Base-by-base conservation (phyloP, 2,329 filamentous ascomycete genomes). In the Ophiosphaerella narmari region DNA sequence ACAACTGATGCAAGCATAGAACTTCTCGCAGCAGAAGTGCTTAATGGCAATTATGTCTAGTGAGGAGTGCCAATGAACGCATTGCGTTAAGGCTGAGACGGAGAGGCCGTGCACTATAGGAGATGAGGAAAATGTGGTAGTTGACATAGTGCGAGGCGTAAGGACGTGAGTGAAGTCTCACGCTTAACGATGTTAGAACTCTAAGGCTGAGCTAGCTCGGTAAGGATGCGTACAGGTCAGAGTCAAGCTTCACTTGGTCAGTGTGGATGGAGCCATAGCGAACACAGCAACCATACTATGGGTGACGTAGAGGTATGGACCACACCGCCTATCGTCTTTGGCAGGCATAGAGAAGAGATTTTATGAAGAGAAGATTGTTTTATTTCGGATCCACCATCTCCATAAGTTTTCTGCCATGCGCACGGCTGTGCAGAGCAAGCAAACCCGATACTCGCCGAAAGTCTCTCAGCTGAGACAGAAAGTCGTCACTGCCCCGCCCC, bases 21-120 rank as follows among this genome's bases (percentile, higher is more conserved):
- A 73, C 43, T 67, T 71, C 13, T 57, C 44, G 58, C 70, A 73
- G 58, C 70, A 73, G 39, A 56, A 57, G 43, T 72, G 68, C 35
- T 71, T 67, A 50, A 73, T 71, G 46, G 70, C 68, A 48, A 73
- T 69, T 50, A 72, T 70, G 59, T 72, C 70, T 42, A 71, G 63
- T 2, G 66, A 55, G 2, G 66, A 65, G 38, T 63, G 56, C 53
- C 60, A 73, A 48, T 73, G 70, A 8, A 55, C 11, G 52, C 70
- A 73, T 62, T 73, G 68, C 1, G 68, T 71, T 21, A 59, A 46
- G 3, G 63, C 49, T 1, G 66, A 66, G 6, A 72, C 47, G 7
- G 58, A 60, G 31, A 68, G 13, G 35, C 70, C 70, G 42, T 68
- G 52, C 6, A 71, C 57, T 5, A 23, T 39, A 3, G 62, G 63